Evolutionary conservation across 116 monocot genomes (phyloP).

Genomic region (Posidonia oceanica): DNA sequence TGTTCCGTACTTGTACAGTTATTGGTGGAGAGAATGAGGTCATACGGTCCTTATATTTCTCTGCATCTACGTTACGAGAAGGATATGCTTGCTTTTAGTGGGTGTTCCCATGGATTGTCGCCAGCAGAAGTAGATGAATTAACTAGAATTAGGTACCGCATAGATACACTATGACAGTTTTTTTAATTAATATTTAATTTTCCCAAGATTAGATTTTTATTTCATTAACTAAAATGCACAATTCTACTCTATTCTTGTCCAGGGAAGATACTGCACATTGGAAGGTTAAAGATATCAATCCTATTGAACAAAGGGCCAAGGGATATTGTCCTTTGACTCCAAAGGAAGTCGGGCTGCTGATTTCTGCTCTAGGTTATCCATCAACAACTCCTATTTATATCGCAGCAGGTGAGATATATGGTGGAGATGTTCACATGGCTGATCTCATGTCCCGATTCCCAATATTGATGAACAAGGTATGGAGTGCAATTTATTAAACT

Average conservation of each 20-base stretch:
- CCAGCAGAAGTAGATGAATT: slow-evolving; percentile 70
- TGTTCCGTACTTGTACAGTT: slow-evolving; percentile 27
- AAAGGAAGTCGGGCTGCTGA: slow-evolving; percentile 84
- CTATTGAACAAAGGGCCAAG: slow-evolving; percentile 57
- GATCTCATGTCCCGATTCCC: slow-evolving; percentile 70
- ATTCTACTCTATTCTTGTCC: neutral
- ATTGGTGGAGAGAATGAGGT: slow-evolving; percentile 90
- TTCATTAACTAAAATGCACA: no score
- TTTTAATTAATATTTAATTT: neutral
- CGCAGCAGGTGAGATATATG: slow-evolving; percentile 92
- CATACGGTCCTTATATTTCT: slow-evolving; percentile 86
- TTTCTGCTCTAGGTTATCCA: slow-evolving; percentile 82
- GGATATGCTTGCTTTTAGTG: slow-evolving; percentile 99
- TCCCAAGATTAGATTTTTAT: no score
- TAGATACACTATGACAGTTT: neutral
- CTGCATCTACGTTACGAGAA: slow-evolving; percentile 98
- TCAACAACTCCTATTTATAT: slow-evolving; percentile 86
- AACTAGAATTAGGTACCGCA: slow-evolving; percentile 42
- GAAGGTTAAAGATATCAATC: slow-evolving; percentile 94
- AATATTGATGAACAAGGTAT: slow-evolving; percentile 81
- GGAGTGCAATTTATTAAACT: no score
- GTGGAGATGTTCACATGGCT: slow-evolving; percentile 71
- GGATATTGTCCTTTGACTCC: slow-evolving; percentile 94
- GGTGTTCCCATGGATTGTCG: slow-evolving; percentile 87
- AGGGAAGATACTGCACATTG: slow-evolving; percentile 79